phyloP scores from a whole-genome alignment of 1,284 basidiomycete species.

The Papiliotrema flavescens region DNA sequence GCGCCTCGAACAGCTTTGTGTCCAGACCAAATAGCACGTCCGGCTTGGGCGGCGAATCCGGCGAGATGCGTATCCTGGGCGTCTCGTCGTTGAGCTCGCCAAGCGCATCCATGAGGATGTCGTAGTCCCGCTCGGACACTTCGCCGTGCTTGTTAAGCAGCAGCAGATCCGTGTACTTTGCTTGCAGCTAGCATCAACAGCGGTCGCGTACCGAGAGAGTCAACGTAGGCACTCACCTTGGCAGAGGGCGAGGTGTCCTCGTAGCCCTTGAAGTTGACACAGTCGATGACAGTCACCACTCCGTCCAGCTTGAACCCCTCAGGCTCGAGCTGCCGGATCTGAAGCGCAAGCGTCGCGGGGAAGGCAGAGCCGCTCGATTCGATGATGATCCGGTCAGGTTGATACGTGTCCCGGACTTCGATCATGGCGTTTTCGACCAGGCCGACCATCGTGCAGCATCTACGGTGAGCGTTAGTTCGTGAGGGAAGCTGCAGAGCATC shows the following conservation, averaged over 20 bases:
- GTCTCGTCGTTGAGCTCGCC: slow-evolving; percentile 82
- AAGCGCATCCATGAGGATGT: slow-evolving; percentile 78
- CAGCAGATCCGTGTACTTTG: slow-evolving; percentile 86
- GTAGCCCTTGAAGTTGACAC: slow-evolving; percentile 79
- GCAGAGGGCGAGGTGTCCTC: slow-evolving; percentile 85
- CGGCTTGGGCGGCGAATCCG: slow-evolving; percentile 52
- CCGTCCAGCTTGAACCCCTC: slow-evolving; percentile 77
- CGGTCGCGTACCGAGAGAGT: not conserved
- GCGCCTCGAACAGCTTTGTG: slow-evolving; percentile 63
- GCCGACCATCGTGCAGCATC: slow-evolving; percentile 86
- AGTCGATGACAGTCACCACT: slow-evolving; percentile 83
- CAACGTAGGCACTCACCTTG: slow-evolving; percentile 44
- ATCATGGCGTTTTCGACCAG: slow-evolving; percentile 83
- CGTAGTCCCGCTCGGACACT: slow-evolving; percentile 65
- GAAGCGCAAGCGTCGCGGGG: slow-evolving; percentile 81
- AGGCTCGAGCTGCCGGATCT: slow-evolving; percentile 77
- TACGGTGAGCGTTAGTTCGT: slow-evolving; percentile 32
- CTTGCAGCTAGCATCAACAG: slow-evolving; percentile 61
- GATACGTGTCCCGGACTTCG: slow-evolving; percentile 80
- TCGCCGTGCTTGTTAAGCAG: slow-evolving; percentile 88
- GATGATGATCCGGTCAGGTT: slow-evolving; percentile 83
- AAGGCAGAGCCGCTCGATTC: slow-evolving; percentile 78
- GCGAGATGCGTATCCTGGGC: slow-evolving; percentile 64
- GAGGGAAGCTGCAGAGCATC: not conserved
- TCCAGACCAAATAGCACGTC: slow-evolving; percentile 77